Evolutionary conservation across 805 yeast genomes (phyloP).

Genomic region (Cyberlindnera meyerae): DNA sequence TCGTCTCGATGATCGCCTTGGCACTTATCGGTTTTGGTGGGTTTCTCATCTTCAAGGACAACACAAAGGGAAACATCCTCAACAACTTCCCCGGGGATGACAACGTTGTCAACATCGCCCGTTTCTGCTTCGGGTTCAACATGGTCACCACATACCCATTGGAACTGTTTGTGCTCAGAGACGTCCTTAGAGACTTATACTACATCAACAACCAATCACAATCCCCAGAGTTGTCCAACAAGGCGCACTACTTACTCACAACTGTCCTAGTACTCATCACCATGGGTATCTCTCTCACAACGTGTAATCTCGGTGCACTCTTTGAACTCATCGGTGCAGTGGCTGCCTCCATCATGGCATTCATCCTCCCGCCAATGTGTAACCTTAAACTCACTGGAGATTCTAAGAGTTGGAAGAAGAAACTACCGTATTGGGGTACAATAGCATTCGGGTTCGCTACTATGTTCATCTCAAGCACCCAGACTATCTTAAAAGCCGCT

Average conservation of each 20-base stretch:
- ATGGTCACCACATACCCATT: conserved; percentile 91
- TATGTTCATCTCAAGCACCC: conserved; percentile 76
- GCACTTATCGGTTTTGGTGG: conserved; percentile 77
- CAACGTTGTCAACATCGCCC: conserved; percentile 72
- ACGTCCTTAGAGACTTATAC: conserved; percentile 67
- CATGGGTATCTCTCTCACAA: conserved; percentile 69
- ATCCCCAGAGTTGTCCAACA: conserved; percentile 36
- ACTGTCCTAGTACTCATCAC: conserved; percentile 59
- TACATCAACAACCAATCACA: conserved; percentile 31
- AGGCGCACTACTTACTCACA: conserved; percentile 60
- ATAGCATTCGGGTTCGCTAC: conserved; percentile 68
- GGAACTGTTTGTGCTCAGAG: conserved; percentile 86
- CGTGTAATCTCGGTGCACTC: conserved; percentile 87
- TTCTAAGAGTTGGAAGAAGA: conserved; percentile 37
- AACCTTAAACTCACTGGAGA: conserved; percentile 57
- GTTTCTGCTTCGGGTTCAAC: conserved; percentile 86
- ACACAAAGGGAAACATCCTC: conserved; percentile 80
- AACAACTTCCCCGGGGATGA: conserved; percentile 83
- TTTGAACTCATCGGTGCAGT: conserved; percentile 90
- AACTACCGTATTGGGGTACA: conserved; percentile 55
- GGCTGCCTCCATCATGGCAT: conserved; percentile 89
- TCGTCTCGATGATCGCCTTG: conserved; percentile 76
- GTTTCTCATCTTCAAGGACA: conserved; percentile 63
- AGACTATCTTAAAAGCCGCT: conserved; percentile 47
- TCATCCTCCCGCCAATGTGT: conserved; percentile 85